Conservation (phyloP, 495 filamentous ascomycete species). For the Xylaria curta region DNA sequence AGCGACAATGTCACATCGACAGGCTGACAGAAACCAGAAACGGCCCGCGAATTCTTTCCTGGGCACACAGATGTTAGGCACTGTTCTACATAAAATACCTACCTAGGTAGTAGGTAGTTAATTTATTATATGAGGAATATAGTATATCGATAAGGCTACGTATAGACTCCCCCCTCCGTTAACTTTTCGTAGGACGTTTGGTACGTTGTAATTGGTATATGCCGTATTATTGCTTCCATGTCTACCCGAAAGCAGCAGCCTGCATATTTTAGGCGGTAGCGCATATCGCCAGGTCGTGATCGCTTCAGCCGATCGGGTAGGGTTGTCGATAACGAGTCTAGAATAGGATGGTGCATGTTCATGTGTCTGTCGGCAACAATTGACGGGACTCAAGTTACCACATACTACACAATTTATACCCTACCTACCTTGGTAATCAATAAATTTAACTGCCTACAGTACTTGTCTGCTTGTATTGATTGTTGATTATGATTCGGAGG, state of each 20-base stretch:
- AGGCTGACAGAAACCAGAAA: background rate
- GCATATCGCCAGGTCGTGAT: conserved; percentile 4
- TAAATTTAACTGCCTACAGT: background rate
- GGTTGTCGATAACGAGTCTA: background rate
- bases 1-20: background rate
- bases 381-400: background rate
- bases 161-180: background rate
- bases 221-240: background rate
- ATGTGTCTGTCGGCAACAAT: background rate
- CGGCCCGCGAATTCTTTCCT: background rate
- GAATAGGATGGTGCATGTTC: background rate
- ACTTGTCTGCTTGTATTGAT: background rate
- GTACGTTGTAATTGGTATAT: background rate
- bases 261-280: background rate
- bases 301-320: background rate
- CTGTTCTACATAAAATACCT: background rate
- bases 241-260: background rate
- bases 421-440: background rate
- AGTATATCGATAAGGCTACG: conserved; percentile 16
- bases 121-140: background rate
- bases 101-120: background rate
- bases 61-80: background rate
- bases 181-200: background rate
- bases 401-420: background rate
- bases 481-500: background rate